Conservation (phyloP, 2,329 filamentous ascomycete species). For the Colletotrichum acutatum region DNA sequence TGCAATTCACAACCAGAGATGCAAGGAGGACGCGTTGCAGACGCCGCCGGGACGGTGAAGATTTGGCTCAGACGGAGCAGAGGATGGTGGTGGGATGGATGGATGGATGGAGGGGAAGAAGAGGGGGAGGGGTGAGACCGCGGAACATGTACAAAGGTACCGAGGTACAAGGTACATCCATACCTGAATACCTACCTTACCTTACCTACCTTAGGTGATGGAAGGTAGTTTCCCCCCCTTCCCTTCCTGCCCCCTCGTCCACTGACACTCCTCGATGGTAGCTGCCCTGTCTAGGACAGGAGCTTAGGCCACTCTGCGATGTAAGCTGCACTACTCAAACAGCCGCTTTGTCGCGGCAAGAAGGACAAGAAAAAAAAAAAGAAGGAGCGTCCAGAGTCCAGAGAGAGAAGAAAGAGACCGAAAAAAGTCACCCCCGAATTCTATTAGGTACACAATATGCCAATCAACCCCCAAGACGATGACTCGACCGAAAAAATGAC, state of each 20-base stretch:
- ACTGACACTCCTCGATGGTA: background rate
- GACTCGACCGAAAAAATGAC: background rate
- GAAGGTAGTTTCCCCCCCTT: background rate
- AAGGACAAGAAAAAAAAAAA: background rate
- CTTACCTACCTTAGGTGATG: too few relatives aligned
- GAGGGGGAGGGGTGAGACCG: constrained; percentile 16
- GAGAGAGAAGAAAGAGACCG: background rate
- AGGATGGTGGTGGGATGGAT: background rate
- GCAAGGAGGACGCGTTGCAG: constrained; percentile 5
- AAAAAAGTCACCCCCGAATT: background rate
- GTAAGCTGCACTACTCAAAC: constrained; percentile 24
- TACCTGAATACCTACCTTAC: too few relatives aligned
- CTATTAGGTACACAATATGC: background rate
- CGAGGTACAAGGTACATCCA: constrained; percentile 3
- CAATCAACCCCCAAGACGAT: background rate
- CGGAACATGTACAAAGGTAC: background rate
- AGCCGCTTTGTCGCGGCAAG: constrained; percentile 31
- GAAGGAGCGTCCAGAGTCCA: too few relatives aligned
- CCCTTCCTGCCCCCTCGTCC: background rate
- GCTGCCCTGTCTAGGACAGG: constrained; percentile 19
- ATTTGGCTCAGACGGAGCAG: background rate
- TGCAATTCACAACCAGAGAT: background rate
- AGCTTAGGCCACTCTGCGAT: constrained; percentile 31
- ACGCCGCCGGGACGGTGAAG: constrained; percentile 1
- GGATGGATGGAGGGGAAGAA: background rate